Conservation (phyloP, 2,329 filamentous ascomycete genomes). For the Aspergillaceae sp. region DNA sequence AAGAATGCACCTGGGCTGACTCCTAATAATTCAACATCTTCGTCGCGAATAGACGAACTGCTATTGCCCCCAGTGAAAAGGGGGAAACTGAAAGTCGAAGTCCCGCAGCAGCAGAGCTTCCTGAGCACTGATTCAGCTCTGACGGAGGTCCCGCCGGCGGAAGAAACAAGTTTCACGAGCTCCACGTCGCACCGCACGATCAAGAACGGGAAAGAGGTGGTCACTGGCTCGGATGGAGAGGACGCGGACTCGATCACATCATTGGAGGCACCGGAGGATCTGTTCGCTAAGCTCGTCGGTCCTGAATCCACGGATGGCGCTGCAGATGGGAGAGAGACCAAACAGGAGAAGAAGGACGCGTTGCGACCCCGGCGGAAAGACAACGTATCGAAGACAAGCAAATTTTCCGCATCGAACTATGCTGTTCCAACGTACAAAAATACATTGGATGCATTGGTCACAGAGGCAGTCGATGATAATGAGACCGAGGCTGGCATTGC, state of each 20-base stretch:
- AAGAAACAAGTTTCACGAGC: slow-evolving; percentile 13
- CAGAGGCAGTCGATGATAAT: slow-evolving; percentile 51
- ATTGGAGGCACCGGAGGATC: slow-evolving; percentile 47
- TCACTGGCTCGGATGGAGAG: slow-evolving; percentile 66
- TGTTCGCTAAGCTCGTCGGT: slow-evolving; percentile 30
- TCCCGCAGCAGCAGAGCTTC: slow-evolving; percentile 10
- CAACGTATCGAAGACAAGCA: slow-evolving; percentile 10
- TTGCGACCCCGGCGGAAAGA: slow-evolving; percentile 11
- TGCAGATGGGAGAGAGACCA: slow-evolving; percentile 5
- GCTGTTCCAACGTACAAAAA: slow-evolving; percentile 49
- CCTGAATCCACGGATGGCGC: slow-evolving; percentile 3
- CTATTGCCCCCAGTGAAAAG: not conserved
- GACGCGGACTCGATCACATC: slow-evolving; percentile 50
- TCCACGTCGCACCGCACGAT: slow-evolving; percentile 44
- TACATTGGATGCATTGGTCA: slow-evolving; percentile 54
- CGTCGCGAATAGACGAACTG: not conserved
- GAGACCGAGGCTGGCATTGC: slow-evolving; percentile 48
- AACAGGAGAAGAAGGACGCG: slow-evolving; percentile 4
- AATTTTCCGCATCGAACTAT: slow-evolving; percentile 4
- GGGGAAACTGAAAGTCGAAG: not conserved
- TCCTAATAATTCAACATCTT: slow-evolving; percentile 3
- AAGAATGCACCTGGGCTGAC: slow-evolving; percentile 4
- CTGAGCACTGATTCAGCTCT: slow-evolving; percentile 7
- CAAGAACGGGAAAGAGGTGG: slow-evolving; percentile 45
- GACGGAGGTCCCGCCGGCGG: not conserved